Evolutionary conservation across 2,329 filamentous ascomycete species (phyloP), one percentile per base, ranked within the genome.

Genomic region (Ophiostoma angusticollis): DNA sequence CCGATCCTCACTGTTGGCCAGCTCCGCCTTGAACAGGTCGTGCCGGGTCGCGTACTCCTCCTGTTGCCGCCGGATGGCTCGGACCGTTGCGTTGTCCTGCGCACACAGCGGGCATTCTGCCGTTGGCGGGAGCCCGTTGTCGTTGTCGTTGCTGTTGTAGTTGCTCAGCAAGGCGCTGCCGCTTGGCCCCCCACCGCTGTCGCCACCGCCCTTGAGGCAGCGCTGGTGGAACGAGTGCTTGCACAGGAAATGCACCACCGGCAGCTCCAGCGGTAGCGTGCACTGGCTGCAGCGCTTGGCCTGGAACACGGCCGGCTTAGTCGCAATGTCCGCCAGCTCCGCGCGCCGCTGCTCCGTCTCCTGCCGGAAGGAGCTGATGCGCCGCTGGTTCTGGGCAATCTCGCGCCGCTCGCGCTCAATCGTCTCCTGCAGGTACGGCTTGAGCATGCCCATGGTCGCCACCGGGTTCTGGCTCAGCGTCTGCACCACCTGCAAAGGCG

Each of bases 401-500:
- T 95, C 87, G 43, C 78, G 78, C 19, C 85, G 74, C 60, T 98
- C 91, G 36, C 84, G 77, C 49, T 84, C 79, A 46, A 98, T 93
- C 8, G 87, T 94, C 35, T 82, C 77, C 46, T 82, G 76, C 2
- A 98, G 75, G 58, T 98, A 98, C 6, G 79, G 77, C 60, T 95
- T 96, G 45, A 98, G 80, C 72, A 96, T 86, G 36, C 89, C 91
- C 84, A 98, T 95, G 0, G 86, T 96, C 1, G 93, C 89, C 3
- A 95, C 84, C 44, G 61, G 41, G 55, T 66, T 58, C 33, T 71
- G 65, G n/a, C 67, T 65, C 0, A 98, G 72, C 0, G 87, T 91
- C 58, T 98, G 89, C 13, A 98, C 91, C 23, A 98, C 91, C 57
- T 98, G 91, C 4, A 98, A 65, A 1, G 91, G 91, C 1, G 91